Base-by-base conservation (phyloP, 306 rosid species). In the Malus asiatica region DNA sequence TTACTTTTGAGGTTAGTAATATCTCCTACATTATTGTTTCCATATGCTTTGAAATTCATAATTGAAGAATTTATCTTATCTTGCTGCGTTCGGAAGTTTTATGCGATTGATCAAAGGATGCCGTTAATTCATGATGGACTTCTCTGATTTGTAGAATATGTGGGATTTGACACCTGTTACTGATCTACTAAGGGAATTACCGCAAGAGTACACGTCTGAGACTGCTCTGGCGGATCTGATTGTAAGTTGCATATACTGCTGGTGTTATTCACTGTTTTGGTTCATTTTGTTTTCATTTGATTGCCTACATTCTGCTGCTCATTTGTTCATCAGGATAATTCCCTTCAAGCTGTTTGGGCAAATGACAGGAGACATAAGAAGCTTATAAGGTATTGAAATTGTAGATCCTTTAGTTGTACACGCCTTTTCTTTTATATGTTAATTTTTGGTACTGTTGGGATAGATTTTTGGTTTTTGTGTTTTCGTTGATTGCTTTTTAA, bases 131-230 rank as follows among this genome's bases (percentile, higher is more conserved):
- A 35, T 15, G 40, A 22, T 63, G 61, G 55, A 61, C 64, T 65
- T 82, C 40, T 33, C 51, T 55, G 68, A 46, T 51, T 71, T 77
- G 83, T 83, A 90, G 95, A 84, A 84, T 68, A 88, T 86, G 92
- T 90, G 95, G 92, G 95, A 90, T 80, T 71, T 88, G 80, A 90
- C 95, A 2, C 92, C 90, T 2, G 88, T 88, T 76, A 75, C 88
- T 32, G 86, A 88, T 3, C 20, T 88, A 42, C 78, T 90, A 15
- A 71, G 44, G 76, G 92, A 86, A 82, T 80, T 90, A 57, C 92
- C 90, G 9, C 89, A 88, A 42, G 90, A 86, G 19, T 90, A 87
- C 44, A 73, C 79, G 27, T 84, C 86, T 57, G 89, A 86, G 82
- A 85, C 90, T 6, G 90, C 95, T 69, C 85, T 90, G 69, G 89